A percentile compares a stretch with the other conserved stretches of the same genome.
Conservation (phyloP, 495 filamentous ascomycete species). For the Jackrogersella multiformis region DNA sequence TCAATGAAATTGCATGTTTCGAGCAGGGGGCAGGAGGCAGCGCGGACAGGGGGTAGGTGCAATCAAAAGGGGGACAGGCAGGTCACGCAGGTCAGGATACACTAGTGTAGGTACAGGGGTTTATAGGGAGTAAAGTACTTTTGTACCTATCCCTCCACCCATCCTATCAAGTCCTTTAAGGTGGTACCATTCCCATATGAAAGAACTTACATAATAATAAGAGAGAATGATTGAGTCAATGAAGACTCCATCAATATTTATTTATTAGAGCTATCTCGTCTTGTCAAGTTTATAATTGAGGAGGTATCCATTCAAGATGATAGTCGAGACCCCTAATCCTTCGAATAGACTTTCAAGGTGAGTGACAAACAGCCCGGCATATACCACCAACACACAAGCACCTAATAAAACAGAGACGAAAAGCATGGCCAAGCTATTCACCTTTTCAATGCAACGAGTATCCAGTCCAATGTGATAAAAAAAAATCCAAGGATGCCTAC, state of each 20-base stretch:
- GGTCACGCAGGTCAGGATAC: background rate
- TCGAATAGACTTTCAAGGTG: background rate
- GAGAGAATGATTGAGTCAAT: no score
- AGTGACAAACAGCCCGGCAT: background rate
- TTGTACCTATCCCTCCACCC: background rate
- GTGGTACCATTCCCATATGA: no score
- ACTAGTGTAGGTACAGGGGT: slow-evolving; percentile 14
- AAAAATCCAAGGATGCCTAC: background rate
- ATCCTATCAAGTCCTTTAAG: no score
- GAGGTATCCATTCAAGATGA: background rate
- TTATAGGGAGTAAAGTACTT: slow-evolving; percentile 1
- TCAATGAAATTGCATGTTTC: slow-evolving; percentile 41
- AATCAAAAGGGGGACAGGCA: slow-evolving; percentile 23
- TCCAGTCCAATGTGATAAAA: background rate
- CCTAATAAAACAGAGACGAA: background rate
- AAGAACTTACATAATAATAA: no score
- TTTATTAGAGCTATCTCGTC: no score
- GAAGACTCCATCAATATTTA: no score
- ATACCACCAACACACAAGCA: background rate
- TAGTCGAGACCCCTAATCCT: background rate
- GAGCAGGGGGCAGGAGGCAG: slow-evolving; percentile 29
- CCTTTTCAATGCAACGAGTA: background rate
- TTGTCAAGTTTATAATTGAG: no score
- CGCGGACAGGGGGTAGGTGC: slow-evolving; percentile 21
- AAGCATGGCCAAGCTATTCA: background rate